phyloP scores from a whole-genome alignment of 2,329 filamentous ascomycete genomes.

The Penicillium sp. region DNA sequence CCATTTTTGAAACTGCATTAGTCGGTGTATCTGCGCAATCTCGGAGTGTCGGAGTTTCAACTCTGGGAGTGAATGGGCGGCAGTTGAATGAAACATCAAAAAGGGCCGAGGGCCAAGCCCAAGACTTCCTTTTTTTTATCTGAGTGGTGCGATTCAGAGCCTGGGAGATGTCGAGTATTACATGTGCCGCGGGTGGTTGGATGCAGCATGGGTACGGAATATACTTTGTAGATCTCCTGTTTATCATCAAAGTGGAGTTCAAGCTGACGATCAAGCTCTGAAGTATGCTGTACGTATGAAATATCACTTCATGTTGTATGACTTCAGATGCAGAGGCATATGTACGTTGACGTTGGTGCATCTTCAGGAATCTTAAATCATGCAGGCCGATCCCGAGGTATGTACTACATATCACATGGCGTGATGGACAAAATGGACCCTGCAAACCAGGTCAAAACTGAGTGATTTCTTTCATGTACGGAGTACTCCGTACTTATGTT shows the following conservation, averaged over 20 bases:
- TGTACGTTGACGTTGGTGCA: conserved; percentile 13
- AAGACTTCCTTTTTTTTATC: neutral
- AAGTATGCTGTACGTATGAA: neutral
- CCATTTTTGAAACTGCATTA: neutral
- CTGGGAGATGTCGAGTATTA: no score
- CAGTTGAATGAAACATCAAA: neutral
- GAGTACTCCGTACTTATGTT: neutral
- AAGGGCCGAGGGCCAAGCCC: neutral
- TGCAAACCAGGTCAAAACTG: neutral
- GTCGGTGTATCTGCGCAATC: neutral
- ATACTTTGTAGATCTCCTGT: neutral
- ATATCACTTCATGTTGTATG: neutral
- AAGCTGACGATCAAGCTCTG: neutral
- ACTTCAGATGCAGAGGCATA: neutral
- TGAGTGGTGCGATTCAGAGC: neutral
- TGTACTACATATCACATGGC: conserved; percentile 6
- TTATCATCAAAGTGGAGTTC: neutral
- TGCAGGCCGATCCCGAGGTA: conserved; percentile 21
- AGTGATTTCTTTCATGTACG: neutral
- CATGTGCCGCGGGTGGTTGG: neutral
- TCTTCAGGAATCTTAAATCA: conserved; percentile 8
- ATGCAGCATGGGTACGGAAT: neutral
- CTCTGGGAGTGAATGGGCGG: neutral
- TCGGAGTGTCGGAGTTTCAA: neutral
- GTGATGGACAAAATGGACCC: conserved; percentile 16